Evolutionary conservation across 2,329 filamentous ascomycete genomes (phyloP), one percentile per base, ranked within the genome.

Genomic region (Septoria petroselini): DNA sequence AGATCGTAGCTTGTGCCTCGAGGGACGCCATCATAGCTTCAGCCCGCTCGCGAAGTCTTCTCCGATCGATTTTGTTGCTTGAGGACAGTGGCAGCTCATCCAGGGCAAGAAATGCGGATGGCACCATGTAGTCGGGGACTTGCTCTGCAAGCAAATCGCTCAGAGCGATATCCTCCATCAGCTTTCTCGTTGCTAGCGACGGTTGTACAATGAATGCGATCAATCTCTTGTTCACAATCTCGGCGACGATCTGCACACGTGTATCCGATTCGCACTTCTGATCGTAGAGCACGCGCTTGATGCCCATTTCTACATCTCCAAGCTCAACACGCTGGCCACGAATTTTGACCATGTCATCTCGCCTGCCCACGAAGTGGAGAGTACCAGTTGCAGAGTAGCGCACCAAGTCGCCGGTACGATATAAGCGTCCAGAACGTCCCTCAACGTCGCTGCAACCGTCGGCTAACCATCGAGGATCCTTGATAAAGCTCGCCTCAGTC

Each of bases 321-420:
- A 89, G 76, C 62, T 93, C 87, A 29, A 94, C 82, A 35, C 85
- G 74, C 58, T 90, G 84, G 0, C 88, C 88, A 29, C 86, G 79
- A 8, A 94, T 74, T 64, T 91, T 93, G 44, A 91, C 74, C 66
- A 91, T 86, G 50, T 84, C 84, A 58, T 91, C 88, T 15, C 83
- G 74, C 19, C 87, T 79, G 11, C 86, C 86, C 8, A 81, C 68
- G 33, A 90, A 86, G 14, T 46, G 31, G 12, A 63, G n/a, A 40
- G 58, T 50, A 7, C 44, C 48, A n/a, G 53, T 45, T 33, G 60
- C 50, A 27, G 34, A 27, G 15, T 82, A 80, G 18, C 49, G 44
- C 7, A 59, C 60, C 15, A 62, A 35, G 31, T 62, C 60, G 14
- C 59, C 60, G 27, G 60, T 62, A 30, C 48, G 50, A 45, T 54